phyloP scores from a whole-genome alignment of 2,329 filamentous ascomycete genomes.

The Laburnicola sp. region DNA sequence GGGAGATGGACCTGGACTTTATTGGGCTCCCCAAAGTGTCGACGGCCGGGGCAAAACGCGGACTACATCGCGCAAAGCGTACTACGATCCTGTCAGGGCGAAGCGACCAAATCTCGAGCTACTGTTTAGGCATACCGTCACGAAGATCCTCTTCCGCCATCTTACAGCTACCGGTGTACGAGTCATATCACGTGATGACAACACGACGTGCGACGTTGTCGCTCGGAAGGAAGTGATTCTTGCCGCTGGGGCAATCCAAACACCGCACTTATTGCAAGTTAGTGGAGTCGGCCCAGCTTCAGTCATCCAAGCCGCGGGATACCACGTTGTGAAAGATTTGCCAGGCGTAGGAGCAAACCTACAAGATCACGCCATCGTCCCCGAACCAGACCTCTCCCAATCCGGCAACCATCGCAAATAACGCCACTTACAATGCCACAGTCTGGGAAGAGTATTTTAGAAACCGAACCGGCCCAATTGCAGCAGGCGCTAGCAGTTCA shows the following conservation, averaged over 20 bases:
- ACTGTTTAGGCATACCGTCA: constrained; percentile 23
- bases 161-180: constrained; percentile 31
- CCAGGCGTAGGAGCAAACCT: constrained; percentile 41
- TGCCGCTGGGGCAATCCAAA: constrained; percentile 59
- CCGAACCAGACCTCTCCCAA: constrained; percentile 28
- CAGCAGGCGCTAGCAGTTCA: constrained; percentile 29
- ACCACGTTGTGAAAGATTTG: constrained; percentile 29
- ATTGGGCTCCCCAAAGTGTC: constrained; percentile 44
- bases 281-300: constrained; percentile 37
- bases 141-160: constrained; percentile 27
- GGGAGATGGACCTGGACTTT: constrained; percentile 36
- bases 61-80: constrained; percentile 36
- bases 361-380: constrained; percentile 38
- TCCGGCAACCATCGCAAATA: constrained; percentile 21
- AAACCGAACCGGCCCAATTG: constrained; percentile 33
- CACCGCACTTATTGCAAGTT: constrained; percentile 56
- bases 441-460: constrained; percentile 31
- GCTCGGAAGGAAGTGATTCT: constrained; percentile 59
- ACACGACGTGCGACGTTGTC: constrained; percentile 22
- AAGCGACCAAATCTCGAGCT: constrained; percentile 38
- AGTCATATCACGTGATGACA: constrained; percentile 23
- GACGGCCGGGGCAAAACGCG: constrained; percentile 37
- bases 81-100: constrained; percentile 31
- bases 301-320: constrained; percentile 31
- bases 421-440: constrained; percentile 33